A percentile compares a stretch with the other conserved stretches of the same genome.
Evolutionary conservation across 2,329 filamentous ascomycete species (phyloP).

Genomic region (Chaetomiaceae sp.): DNA sequence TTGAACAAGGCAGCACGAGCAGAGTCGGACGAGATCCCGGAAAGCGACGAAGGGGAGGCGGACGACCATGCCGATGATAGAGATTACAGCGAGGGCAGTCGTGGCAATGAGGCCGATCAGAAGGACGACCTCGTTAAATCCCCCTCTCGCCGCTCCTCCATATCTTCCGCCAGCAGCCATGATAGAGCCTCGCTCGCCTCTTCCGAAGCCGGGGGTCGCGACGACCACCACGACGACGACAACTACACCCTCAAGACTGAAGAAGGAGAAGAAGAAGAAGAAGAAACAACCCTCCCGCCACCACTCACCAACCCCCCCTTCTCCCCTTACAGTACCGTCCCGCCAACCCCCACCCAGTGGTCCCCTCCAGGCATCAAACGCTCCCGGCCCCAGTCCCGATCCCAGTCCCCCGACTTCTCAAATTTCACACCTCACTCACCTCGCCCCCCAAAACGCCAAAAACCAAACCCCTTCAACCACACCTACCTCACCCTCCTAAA

Average conservation of each 20-base stretch:
- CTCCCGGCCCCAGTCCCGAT: conserved; percentile 7
- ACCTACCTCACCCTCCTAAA: conserved; percentile 52
- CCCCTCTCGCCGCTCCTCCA: neutral
- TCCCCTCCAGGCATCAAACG: conserved; percentile 16
- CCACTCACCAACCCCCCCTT: neutral
- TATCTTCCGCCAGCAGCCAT: conserved; percentile 12
- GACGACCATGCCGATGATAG: neutral
- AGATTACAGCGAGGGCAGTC: neutral
- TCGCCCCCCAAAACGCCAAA: conserved; percentile 40
- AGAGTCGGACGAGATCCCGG: conserved; percentile 10
- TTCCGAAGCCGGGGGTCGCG: conserved; percentile 1
- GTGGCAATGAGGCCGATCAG: neutral
- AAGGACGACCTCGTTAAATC: neutral
- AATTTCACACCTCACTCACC: too few species aligned
- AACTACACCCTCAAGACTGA: neutral
- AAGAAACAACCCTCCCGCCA: neutral
- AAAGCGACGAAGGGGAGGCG: conserved; percentile 10
- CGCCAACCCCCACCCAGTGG: conserved; percentile 9
- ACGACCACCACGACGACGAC: neutral
- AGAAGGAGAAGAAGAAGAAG: too few species aligned
- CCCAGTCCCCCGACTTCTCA: neutral
- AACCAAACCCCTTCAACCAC: conserved; percentile 36
- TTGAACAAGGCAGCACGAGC: neutral
- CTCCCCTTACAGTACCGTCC: conserved; percentile 11
- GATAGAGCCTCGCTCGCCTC: conserved; percentile 10